Evolutionary conservation across 371 early-diverging fungal genomes (phyloP).

Genomic region (Mucor velutinosus): DNA sequence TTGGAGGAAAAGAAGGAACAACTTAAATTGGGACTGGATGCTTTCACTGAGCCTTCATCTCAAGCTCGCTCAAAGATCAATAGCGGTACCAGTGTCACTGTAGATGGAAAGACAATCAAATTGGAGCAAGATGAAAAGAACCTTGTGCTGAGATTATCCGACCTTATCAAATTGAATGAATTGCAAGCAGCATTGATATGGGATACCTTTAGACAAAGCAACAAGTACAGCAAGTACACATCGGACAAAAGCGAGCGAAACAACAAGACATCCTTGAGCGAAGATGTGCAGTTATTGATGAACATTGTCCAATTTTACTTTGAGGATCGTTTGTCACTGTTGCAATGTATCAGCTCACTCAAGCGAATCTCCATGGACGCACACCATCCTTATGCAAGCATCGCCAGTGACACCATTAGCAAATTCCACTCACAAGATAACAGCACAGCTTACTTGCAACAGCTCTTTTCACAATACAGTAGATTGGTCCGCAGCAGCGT

Average conservation of each 20-base stretch:
- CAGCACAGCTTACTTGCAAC: slow-evolving; percentile 20
- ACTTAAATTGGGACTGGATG: slow-evolving; percentile 36
- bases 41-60: slow-evolving; percentile 32
- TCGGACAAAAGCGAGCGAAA: not conserved
- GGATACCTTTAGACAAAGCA: slow-evolving; percentile 28
- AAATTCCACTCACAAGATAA: slow-evolving; percentile 18
- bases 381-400: slow-evolving; percentile 29
- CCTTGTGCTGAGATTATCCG: slow-evolving; percentile 32
- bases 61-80: slow-evolving; percentile 40
- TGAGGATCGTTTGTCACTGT: slow-evolving; percentile 41
- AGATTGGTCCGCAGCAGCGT: slow-evolving; percentile 25
- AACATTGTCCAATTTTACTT: slow-evolving; percentile 32
- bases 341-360: slow-evolving; percentile 41
- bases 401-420: slow-evolving; percentile 26
- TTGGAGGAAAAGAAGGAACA: slow-evolving; percentile 40
- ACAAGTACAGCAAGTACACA: slow-evolving; percentile 4
- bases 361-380: slow-evolving; percentile 31
- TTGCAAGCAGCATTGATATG: slow-evolving; percentile 36
- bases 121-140: slow-evolving; percentile 40
- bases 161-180: slow-evolving; percentile 37
- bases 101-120: slow-evolving; percentile 40
- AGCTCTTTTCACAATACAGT: slow-evolving; percentile 36
- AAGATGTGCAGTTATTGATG: slow-evolving; percentile 23
- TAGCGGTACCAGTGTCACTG: slow-evolving; percentile 20
- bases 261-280: not conserved